Conservation (phyloP, 2,329 filamentous ascomycete genomes). For the Hymenoscyphus occultus region DNA sequence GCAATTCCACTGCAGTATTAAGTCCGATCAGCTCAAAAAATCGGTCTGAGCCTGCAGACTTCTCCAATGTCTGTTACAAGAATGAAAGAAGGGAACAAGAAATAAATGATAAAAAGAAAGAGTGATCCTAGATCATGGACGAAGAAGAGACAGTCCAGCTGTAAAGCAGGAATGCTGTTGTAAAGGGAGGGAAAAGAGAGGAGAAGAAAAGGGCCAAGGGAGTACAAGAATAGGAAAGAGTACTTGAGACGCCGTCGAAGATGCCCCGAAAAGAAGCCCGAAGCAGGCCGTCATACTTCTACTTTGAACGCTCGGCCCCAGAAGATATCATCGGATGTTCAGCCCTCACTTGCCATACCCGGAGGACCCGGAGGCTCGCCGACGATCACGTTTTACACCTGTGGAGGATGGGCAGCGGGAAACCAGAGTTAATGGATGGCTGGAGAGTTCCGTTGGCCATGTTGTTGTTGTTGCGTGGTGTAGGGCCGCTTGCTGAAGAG, state of each 20-base stretch:
- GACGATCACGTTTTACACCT: background rate
- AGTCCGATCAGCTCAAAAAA: background rate
- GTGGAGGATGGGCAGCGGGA: background rate
- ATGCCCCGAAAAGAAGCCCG: background rate
- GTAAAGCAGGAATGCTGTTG: background rate
- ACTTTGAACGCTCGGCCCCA: background rate
- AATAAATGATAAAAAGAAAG: background rate
- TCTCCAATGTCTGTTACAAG: background rate
- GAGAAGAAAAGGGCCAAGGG: background rate
- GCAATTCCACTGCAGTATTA: background rate
- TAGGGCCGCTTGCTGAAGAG: background rate
- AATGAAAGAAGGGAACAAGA: background rate
- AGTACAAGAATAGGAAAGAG: background rate
- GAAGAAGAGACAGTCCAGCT: background rate
- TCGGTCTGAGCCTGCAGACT: constrained; percentile 3
- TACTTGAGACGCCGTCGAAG: background rate
- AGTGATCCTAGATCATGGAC: background rate
- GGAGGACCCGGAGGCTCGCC: background rate
- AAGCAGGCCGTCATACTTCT: no score
- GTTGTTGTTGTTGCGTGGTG: background rate
- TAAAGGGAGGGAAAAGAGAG: background rate
- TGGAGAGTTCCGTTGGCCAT: background rate
- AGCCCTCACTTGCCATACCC: background rate
- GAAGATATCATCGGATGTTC: background rate
- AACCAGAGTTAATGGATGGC: background rate